Percentiles rank a stretch among this genome's conserved stretches.
Evolutionary conservation across 306 rosid genomes (phyloP).

Genomic region (Betula pendula): DNA sequence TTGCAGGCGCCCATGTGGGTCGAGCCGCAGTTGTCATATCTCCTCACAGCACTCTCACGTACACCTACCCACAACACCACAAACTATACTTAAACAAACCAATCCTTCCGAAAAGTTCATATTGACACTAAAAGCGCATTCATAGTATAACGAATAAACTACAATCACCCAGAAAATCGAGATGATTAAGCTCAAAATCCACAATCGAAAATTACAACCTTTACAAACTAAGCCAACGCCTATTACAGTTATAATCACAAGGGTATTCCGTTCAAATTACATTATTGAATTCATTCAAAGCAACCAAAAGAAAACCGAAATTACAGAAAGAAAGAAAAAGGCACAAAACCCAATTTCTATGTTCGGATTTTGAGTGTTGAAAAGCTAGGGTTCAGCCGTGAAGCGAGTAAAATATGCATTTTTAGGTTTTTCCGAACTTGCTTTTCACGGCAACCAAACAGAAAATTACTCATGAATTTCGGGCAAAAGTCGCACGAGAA

Average conservation of each 20-base stretch:
- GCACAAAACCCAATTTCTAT: no score
- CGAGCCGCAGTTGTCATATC: slow-evolving; percentile 94
- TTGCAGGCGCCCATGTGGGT: slow-evolving; percentile 99
- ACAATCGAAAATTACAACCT: no score
- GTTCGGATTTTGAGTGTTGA: no score
- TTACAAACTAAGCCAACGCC: neutral
- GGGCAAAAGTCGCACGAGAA: neutral
- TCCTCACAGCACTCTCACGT: neutral
- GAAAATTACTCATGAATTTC: neutral
- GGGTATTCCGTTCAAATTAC: no score
- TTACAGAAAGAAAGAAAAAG: no score
- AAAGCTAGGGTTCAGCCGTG: neutral
- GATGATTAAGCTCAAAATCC: no score
- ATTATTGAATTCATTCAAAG: no score
- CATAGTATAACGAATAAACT: neutral
- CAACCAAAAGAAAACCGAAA: no score
- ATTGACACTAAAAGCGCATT: neutral
- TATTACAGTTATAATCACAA: no score
- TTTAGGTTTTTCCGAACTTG: neutral
- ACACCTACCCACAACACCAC: neutral
- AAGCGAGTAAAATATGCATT: neutral
- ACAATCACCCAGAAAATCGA: no score
- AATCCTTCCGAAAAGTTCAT: neutral
- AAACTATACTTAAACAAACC: neutral
- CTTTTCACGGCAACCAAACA: neutral